Conservation (phyloP, 2,329 filamentous ascomycete genomes). For the Cytospora leucostoma region DNA sequence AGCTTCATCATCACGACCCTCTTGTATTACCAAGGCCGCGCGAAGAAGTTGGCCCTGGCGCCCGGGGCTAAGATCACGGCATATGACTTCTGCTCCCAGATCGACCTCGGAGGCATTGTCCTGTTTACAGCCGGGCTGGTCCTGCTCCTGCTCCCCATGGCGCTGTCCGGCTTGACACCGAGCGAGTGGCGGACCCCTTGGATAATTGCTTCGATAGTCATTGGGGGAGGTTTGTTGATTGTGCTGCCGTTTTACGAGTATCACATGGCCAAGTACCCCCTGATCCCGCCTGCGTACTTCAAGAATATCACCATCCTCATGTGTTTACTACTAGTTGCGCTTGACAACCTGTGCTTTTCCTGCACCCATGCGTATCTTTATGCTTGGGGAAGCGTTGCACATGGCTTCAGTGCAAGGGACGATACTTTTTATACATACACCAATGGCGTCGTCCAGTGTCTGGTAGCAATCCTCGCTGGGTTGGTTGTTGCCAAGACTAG, state of each 20-base stretch:
- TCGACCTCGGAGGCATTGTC: conserved; percentile 45
- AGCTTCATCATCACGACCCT: conserved; percentile 51
- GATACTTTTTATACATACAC: conserved; percentile 45
- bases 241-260: conserved; percentile 51
- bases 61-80: conserved; percentile 34
- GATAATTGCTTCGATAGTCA: conserved; percentile 45
- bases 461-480: conserved; percentile 44
- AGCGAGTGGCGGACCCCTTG: conserved; percentile 48
- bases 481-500: conserved; percentile 44
- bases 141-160: conserved; percentile 49
- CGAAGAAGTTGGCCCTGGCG: conserved; percentile 47
- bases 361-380: conserved; percentile 52
- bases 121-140: conserved; percentile 51
- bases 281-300: conserved; percentile 50
- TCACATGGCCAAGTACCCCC: conserved; percentile 44
- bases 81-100: conserved; percentile 40
- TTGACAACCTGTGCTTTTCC: conserved; percentile 47
- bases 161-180: conserved; percentile 44
- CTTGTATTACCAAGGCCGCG: conserved; percentile 51
- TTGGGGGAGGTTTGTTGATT: conserved; percentile 45
- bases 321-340: conserved; percentile 41
- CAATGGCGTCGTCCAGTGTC: conserved; percentile 45
- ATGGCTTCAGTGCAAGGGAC: conserved; percentile 42
- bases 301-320: conserved; percentile 45
- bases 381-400: conserved; percentile 38